These are phyloP conservation scores for maize (Zea mays) DNA, from an alignment of 176 grass and related monocot genomes.

Conservation along the genomic window Zm-B73-REFERENCE-NAM-5.0 NC_050099.1:232230001-232230500, in stretches of 20 bases:
- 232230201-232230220: background rate
- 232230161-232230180: too few species aligned
- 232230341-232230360: constrained; percentile 71
- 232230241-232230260: background rate
- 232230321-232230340: constrained; percentile 58
- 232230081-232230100: background rate
- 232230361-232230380: constrained; percentile 90
- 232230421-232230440: background rate
- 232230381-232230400: constrained; percentile 88
- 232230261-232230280: background rate
- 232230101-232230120: too few species aligned
- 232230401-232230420: constrained; percentile 76
- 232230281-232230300: background rate
- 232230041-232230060: background rate
- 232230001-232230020: background rate
- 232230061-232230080: background rate
- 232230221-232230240: background rate
- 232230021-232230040: background rate
- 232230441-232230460: background rate
- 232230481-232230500: background rate
- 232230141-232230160: too few species aligned
- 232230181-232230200: too few species aligned
- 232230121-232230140: too few species aligned
- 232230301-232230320: constrained; percentile 29
- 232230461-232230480: background rate